Conservation (phyloP, 148 eudicot genomes). For the Camellia lanceoleosa region DNA sequence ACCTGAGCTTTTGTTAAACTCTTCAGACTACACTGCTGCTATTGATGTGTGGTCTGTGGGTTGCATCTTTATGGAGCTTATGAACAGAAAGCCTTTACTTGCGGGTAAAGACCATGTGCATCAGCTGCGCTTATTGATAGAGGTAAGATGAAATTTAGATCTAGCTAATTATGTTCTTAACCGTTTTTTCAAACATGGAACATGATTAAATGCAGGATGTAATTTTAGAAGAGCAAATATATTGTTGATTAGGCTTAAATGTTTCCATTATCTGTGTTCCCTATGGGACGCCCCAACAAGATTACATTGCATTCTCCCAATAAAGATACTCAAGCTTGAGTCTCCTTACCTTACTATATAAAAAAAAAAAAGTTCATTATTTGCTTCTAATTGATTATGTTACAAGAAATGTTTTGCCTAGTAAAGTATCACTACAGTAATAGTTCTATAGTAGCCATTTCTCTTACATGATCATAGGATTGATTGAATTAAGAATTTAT, state of each 20-base stretch:
- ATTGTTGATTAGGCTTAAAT: background rate
- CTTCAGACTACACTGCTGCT: conserved; percentile 83
- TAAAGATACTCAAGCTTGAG: too few relatives aligned
- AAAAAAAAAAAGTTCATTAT: too few relatives aligned
- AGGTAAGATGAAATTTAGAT: conserved; percentile 40
- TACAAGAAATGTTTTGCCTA: background rate
- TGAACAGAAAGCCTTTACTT: conserved; percentile 78
- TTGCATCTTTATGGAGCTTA: conserved; percentile 91
- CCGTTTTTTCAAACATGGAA: background rate
- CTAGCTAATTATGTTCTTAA: background rate
- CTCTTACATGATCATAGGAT: background rate
- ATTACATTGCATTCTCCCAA: too few relatives aligned
- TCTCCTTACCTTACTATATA: too few relatives aligned
- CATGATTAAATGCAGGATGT: background rate
- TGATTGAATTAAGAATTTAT: background rate
- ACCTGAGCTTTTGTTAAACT: conserved; percentile 79
- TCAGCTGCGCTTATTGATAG: conserved; percentile 80
- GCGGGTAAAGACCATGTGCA: conserved; percentile 81
- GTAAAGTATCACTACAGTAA: background rate
- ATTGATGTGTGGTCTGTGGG: conserved; percentile 96
- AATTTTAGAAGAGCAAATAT: background rate
- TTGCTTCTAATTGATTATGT: background rate
- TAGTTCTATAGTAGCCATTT: background rate
- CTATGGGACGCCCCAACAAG: too few relatives aligned
- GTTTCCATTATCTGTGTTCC: too few relatives aligned